These are phyloP conservation scores for Mycosphaerelloides madeirae DNA, from an alignment of 2,329 filamentous ascomycete species.

Conservation along the genomic window DNA sequence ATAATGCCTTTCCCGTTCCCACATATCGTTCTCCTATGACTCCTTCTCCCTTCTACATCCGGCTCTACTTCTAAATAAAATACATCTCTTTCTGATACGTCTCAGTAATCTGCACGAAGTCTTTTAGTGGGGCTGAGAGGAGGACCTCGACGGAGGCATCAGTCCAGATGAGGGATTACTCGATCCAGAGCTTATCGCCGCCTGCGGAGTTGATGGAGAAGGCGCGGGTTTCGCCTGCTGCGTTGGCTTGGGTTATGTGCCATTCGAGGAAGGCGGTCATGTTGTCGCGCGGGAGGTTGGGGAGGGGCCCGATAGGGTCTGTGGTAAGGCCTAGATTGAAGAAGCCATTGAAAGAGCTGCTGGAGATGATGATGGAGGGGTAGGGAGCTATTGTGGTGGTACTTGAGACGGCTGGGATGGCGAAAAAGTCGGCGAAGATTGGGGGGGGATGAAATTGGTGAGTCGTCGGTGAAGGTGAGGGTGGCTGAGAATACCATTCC, in stretches of 20 bases:
- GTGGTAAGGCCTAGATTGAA: background rate
- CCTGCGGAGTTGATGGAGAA: background rate
- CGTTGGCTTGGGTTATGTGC: background rate
- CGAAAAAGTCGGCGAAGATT: slow-evolving; percentile 1
- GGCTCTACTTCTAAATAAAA: too few relatives aligned
- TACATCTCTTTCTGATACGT: background rate
- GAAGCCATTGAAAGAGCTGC: background rate
- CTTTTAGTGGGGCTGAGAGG: background rate
- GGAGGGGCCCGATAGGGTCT: background rate
- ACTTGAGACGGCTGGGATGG: background rate
- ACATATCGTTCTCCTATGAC: too few relatives aligned
- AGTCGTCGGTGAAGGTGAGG: background rate
- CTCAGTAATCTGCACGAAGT: background rate
- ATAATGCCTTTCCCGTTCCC: too few relatives aligned
- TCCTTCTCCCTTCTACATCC: too few relatives aligned
- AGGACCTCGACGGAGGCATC: background rate
- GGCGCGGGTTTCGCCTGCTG: background rate
- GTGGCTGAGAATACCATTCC: background rate
- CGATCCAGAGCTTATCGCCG: slow-evolving; percentile 5
- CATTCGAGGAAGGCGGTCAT: slow-evolving; percentile 1
- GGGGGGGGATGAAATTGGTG: background rate
- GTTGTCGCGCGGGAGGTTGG: slow-evolving; percentile 4
- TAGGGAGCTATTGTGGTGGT: background rate
- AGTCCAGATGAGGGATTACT: slow-evolving; percentile 1
- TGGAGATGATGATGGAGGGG: background rate